Evolutionary conservation across 2,329 filamentous ascomycete species (phyloP), one percentile per base, ranked within the genome.

Genomic region (Fonsecaea nubica): DNA sequence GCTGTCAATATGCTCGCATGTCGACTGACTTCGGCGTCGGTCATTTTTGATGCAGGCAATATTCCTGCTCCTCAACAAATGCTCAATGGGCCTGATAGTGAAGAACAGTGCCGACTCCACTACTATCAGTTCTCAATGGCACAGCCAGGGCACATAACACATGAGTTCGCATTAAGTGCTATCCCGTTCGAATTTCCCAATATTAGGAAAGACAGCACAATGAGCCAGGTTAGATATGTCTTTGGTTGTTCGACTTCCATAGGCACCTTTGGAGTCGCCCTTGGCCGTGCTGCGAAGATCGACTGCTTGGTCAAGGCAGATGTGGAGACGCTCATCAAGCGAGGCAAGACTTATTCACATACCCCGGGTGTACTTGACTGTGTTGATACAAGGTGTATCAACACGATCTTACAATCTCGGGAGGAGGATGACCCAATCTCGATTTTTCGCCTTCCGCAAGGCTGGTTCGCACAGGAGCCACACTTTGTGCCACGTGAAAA

Each of bases 151-250:
- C 53, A 58, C 0, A 89, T 91, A 50, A 81, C 80, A 0, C 82
- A 89, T 55, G 87, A 91, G 71, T 90, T 88, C 79, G 87, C 87
- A 0, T 78, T 92, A 0, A 84, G 86, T 0, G 82, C 86, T 1
- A 86, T 91, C 50, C 85, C 88, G 0, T 89, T 91, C 64, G 89
- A 92, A 68, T 91, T 91, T 59, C 89, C 89, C 0, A 85, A 86
- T 0, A 76, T 90, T 0, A 81, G 84, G 0, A 82, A 86, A 0
- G 78, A 81, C 1, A 73, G 79, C 15, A 82, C 85, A 21, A 91
- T 91, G 88, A 78, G 75, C 2, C 72, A 78, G 9, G 84, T 87
- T 18, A 83, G 81, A 1, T 92, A 87, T 67, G 80, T 91, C 32
- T 92, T 91, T 69, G 89, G 89, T 2, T 91, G 89, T 75, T 89